Percentiles rank a stretch among this genome's conserved stretches.
Evolutionary conservation across 208 protist genomes (phyloP).

Genomic region (Herpetomonas tarakana): DNA sequence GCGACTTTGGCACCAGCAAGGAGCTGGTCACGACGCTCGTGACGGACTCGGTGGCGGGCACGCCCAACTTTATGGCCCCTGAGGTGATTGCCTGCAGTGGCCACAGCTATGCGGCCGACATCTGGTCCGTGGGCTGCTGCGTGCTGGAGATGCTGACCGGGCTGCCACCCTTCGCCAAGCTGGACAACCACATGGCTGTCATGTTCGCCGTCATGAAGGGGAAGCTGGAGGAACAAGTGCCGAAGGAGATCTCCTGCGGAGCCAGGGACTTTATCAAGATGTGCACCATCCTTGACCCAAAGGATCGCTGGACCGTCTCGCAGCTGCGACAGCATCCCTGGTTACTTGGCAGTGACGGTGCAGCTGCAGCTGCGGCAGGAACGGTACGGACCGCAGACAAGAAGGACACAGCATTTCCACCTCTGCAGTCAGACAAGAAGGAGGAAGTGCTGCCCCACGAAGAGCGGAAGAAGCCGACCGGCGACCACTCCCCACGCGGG

Average conservation of each 20-base stretch:
- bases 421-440: too few species aligned
- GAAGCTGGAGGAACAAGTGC: constrained; percentile 66
- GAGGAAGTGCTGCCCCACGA: not conserved
- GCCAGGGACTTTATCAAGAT: constrained; percentile 74
- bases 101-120: constrained; percentile 85
- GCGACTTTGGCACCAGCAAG: constrained; percentile 91
- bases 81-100: constrained; percentile 90
- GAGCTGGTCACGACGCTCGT: constrained; percentile 78
- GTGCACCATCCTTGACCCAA: constrained; percentile 61
- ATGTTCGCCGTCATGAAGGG: constrained; percentile 90
- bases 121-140: constrained; percentile 93
- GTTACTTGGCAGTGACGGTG: constrained; percentile 23
- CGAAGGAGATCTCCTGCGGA: constrained; percentile 44
- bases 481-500: not conserved
- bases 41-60: constrained; percentile 86
- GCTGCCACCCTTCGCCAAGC: constrained; percentile 72
- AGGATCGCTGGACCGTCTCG: constrained; percentile 56
- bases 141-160: constrained; percentile 91
- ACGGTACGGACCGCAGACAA: too few species aligned
- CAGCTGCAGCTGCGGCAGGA: too few species aligned
- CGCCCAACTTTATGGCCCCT: constrained; percentile 93
- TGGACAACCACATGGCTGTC: constrained; percentile 89
- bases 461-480: not conserved
- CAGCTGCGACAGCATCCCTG: constrained; percentile 76
- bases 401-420: too few species aligned